A percentile compares a stretch with the other conserved stretches of the same genome.
phyloP scores from a whole-genome alignment of 1,139 yeast species.

The Blastobotrys serpentis region DNA sequence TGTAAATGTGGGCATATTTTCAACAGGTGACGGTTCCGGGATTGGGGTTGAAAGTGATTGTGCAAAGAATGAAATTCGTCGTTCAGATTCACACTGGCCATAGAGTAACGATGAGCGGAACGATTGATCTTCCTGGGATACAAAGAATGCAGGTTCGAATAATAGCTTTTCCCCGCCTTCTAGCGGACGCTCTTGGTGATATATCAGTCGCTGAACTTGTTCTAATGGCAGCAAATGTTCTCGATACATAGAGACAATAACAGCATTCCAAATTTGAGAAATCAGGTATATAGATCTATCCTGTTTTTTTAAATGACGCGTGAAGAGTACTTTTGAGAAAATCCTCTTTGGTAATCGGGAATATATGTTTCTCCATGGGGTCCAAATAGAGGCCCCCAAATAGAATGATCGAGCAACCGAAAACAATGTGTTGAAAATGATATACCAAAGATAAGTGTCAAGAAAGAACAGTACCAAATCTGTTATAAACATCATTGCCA shows the following conservation, averaged over 20 bases:
- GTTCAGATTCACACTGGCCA: slow-evolving; percentile 93
- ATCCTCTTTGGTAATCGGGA: slow-evolving; percentile 97
- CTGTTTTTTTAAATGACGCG: slow-evolving; percentile 98
- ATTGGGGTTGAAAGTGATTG: slow-evolving; percentile 98
- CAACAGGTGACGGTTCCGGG: slow-evolving; percentile 97
- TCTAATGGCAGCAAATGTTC: slow-evolving; percentile 96
- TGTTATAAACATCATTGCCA: slow-evolving; percentile 89
- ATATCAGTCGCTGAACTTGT: slow-evolving; percentile 93
- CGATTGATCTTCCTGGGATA: slow-evolving; percentile 94
- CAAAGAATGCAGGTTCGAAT: slow-evolving; percentile 98
- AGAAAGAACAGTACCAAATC: slow-evolving; percentile 94
- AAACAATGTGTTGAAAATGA: slow-evolving; percentile 88
- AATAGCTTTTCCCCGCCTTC: slow-evolving; percentile 97
- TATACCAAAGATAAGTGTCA: slow-evolving; percentile 99
- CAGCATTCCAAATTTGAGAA: slow-evolving; percentile 98
- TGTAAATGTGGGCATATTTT: slow-evolving; percentile 98
- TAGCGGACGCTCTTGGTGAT: slow-evolving; percentile 93
- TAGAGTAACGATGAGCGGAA: slow-evolving; percentile 96
- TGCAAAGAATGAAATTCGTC: slow-evolving; percentile 98
- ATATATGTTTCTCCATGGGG: slow-evolving; percentile 99
- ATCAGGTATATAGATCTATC: slow-evolving; percentile 97
- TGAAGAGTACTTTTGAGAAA: slow-evolving; percentile 93
- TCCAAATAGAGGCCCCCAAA: slow-evolving; percentile 95
- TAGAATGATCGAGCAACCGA: slow-evolving; percentile 97
- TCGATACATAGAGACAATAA: slow-evolving; percentile 97